phyloP scores from a whole-genome alignment of 176 grass and related monocot genomes.

The Oryza coarctata region DNA sequence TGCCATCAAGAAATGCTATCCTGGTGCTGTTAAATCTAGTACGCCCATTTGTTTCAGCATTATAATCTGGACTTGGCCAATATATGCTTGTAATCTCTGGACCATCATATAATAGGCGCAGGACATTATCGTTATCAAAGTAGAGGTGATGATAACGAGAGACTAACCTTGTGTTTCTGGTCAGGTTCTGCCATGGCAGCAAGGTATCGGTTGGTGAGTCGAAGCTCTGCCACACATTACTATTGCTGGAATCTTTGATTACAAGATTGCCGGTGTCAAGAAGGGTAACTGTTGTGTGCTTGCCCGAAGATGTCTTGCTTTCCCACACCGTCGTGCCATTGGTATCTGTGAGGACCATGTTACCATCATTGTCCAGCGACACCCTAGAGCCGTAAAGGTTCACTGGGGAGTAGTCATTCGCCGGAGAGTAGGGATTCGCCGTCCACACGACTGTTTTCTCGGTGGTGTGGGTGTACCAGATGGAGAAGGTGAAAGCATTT shows the following conservation, averaged over 20 bases:
- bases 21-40: constrained; percentile 64
- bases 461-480: constrained; percentile 54
- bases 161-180: constrained; percentile 56
- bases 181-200: constrained; percentile 52
- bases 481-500: constrained; percentile 62
- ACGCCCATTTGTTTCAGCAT: constrained; percentile 25
- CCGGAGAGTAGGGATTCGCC: constrained; percentile 47
- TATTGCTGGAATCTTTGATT: constrained; percentile 42
- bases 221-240: constrained; percentile 59
- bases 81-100: constrained; percentile 69
- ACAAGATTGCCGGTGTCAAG: constrained; percentile 66
- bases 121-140: constrained; percentile 72
- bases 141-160: constrained; percentile 52
- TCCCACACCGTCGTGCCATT: constrained; percentile 64
- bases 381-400: constrained; percentile 56
- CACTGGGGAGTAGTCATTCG: constrained; percentile 37
- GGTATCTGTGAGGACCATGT: constrained; percentile 59
- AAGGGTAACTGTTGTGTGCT: constrained; percentile 42
- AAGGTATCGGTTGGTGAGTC: constrained; percentile 55
- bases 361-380: constrained; percentile 49
- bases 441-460: constrained; percentile 62
- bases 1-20: constrained; percentile 47
- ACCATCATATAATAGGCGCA: constrained; percentile 48
- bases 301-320: constrained; percentile 46
- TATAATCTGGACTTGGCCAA: constrained; percentile 56